A percentile compares a stretch with the other conserved stretches of the same genome.
Conservation (phyloP, 202 grass and related monocot species). For the Setaria italica region DNA sequence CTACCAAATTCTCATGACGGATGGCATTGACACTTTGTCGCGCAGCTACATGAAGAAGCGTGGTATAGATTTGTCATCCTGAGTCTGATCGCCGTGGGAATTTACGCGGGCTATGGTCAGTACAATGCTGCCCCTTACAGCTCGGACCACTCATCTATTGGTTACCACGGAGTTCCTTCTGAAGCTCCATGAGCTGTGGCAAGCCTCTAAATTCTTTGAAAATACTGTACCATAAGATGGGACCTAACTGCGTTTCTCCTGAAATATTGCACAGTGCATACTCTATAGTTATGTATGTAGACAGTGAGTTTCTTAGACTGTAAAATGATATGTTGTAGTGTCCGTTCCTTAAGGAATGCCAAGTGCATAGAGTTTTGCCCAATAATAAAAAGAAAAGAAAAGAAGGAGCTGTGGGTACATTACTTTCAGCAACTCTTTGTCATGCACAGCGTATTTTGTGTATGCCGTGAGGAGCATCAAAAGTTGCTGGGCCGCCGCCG, state of each 20-base stretch:
- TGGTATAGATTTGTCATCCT: conserved; percentile 95
- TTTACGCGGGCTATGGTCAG: conserved; percentile 89
- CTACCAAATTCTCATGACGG: conserved; percentile 4
- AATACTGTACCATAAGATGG: conserved; percentile 3
- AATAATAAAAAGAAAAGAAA: neutral
- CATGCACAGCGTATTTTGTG: neutral
- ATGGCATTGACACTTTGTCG: conserved; percentile 13
- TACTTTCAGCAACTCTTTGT: neutral
- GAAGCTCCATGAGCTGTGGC: conserved; percentile 52
- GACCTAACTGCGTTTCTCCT: too few relatives aligned
- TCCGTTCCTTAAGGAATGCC: neutral
- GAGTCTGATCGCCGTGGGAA: conserved; percentile 64
- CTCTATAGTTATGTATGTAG: conserved; percentile 2
- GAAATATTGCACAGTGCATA: neutral
- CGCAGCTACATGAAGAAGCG: conserved; percentile 95
- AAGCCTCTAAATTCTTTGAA: neutral
- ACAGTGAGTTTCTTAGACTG: neutral
- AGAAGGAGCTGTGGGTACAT: neutral
- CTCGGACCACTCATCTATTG: conserved; percentile 56
- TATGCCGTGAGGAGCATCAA: neutral
- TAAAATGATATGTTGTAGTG: neutral
- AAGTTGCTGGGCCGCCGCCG: neutral
- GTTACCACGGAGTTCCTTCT: conserved; percentile 65
- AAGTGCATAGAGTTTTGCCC: neutral
- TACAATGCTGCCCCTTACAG: conserved; percentile 58